phyloP scores from a whole-genome alignment of 768 basidiomycete genomes.

The Suillus hirtellus region DNA sequence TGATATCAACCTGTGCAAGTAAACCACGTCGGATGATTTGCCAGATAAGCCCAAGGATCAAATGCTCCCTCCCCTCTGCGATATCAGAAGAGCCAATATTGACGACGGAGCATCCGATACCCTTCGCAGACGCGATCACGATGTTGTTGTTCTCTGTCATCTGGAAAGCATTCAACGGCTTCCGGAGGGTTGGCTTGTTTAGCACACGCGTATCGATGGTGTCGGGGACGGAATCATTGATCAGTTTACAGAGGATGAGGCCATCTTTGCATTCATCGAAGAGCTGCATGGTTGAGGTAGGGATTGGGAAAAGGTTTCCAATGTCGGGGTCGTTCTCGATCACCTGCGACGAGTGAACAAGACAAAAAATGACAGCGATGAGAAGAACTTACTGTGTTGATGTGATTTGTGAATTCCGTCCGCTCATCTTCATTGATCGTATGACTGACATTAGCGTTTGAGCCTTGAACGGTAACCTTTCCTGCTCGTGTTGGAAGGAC shows the following conservation, averaged over 20 bases:
- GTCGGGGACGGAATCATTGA: slow-evolving; percentile 99
- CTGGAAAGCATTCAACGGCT: slow-evolving; percentile 95
- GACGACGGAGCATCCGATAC: slow-evolving; percentile 97
- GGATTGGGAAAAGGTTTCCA: slow-evolving; percentile 81
- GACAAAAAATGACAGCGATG: not conserved
- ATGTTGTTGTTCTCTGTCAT: slow-evolving; percentile 99
- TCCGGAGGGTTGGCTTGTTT: slow-evolving; percentile 80
- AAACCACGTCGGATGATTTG: slow-evolving; percentile 95
- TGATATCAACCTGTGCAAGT: slow-evolving; percentile 95
- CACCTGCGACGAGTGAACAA: slow-evolving; percentile 53
- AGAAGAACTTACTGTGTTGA: slow-evolving; percentile 75
- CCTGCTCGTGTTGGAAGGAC: slow-evolving; percentile 70
- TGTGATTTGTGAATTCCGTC: slow-evolving; percentile 96
- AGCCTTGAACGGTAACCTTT: slow-evolving; percentile 92
- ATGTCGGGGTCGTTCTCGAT: slow-evolving; percentile 90
- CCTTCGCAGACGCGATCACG: slow-evolving; percentile 96
- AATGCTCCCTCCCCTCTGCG: slow-evolving; percentile 90
- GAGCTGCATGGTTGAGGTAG: slow-evolving; percentile 95
- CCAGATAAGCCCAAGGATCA: slow-evolving; percentile 98
- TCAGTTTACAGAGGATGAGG: slow-evolving; percentile 94
- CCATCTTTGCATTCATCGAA: slow-evolving; percentile 98
- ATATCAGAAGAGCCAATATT: slow-evolving; percentile 96
- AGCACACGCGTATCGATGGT: slow-evolving; percentile 98
- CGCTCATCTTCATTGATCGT: slow-evolving; percentile 98
- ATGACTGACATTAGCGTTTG: slow-evolving; percentile 93